Conservation (phyloP, 2,329 filamentous ascomycete species). For the Ceratocystis eucalypticola region DNA sequence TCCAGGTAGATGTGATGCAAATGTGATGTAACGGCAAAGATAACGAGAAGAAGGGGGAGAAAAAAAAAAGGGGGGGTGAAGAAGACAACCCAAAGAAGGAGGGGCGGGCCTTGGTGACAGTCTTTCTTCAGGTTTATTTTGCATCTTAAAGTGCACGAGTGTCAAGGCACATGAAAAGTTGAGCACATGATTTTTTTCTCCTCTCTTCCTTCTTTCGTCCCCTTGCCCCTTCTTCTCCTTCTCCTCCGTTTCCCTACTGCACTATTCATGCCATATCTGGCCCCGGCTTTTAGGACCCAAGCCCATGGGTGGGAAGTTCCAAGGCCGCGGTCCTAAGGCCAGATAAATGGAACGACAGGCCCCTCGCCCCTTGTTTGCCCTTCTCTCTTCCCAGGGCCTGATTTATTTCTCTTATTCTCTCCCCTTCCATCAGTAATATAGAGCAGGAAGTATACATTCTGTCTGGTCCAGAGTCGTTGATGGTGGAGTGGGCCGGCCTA, state of each 20-base stretch:
- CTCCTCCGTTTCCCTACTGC: not conserved
- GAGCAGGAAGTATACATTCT: not conserved
- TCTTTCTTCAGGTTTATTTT: not conserved
- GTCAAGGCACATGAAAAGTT: not conserved
- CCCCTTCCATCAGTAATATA: not conserved
- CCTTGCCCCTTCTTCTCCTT: not conserved
- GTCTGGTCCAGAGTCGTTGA: too few species aligned
- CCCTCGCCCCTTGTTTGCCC: not conserved
- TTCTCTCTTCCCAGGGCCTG: not conserved
- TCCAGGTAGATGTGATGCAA: not conserved
- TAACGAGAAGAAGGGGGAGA: not conserved
- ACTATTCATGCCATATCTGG: not conserved
- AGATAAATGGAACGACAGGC: not conserved
- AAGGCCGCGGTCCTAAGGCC: conserved; percentile 8
- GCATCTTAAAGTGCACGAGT: not conserved
- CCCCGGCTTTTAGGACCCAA: conserved; percentile 2
- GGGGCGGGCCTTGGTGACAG: not conserved
- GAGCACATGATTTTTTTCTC: not conserved
- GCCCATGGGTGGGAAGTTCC: conserved; percentile 4
- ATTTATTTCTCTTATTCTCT: not conserved
- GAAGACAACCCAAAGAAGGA: not conserved
- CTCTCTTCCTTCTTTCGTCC: not conserved
- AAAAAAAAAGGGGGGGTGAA: not conserved
- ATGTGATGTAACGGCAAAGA: too few species aligned
- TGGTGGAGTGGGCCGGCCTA: too few species aligned